These are phyloP conservation scores for Helenozyma baotianmanensis DNA, from an alignment of 805 yeast genomes.

Conservation along the genomic window DNA sequence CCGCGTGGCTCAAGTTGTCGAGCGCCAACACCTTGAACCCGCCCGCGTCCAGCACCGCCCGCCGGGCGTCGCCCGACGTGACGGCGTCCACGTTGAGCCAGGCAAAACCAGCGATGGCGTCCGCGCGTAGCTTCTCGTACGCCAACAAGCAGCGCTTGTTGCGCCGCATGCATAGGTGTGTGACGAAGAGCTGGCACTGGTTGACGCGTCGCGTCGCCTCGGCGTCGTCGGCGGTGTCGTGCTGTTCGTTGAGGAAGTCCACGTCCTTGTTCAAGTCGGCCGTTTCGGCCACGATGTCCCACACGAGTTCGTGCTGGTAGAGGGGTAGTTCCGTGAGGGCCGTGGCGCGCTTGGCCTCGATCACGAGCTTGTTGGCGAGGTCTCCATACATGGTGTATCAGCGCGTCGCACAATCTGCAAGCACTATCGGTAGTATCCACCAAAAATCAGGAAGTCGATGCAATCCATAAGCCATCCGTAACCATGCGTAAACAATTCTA, in stretches of 20 bases:
- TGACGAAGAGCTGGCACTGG: conserved; percentile 63
- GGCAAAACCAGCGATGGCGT: conserved; percentile 56
- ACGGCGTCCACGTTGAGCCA: conserved; percentile 63
- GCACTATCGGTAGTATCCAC: too few relatives aligned
- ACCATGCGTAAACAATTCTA: too few relatives aligned
- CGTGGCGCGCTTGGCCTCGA: conserved; percentile 78
- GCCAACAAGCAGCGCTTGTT: conserved; percentile 89
- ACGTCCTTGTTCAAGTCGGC: conserved; percentile 56
- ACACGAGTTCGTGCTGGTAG: conserved; percentile 68
- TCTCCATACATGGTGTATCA: conserved; percentile 77
- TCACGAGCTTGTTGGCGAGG: conserved; percentile 70
- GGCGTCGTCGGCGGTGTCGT: conserved; percentile 19
- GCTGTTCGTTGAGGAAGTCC: conserved; percentile 40
- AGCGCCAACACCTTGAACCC: too few relatives aligned
- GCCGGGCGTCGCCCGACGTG: conserved; percentile 12
- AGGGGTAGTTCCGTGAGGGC: conserved; percentile 61
- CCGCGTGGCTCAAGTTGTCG: conserved; percentile 65
- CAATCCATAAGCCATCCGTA: too few relatives aligned
- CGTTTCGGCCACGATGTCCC: conserved; percentile 68
- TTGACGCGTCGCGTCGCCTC: conserved; percentile 43
- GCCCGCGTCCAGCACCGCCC: too few relatives aligned
- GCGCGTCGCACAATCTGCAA: not conserved
- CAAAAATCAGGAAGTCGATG: too few relatives aligned
- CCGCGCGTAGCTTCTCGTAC: conserved; percentile 69
- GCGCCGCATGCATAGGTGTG: conserved; percentile 73